Evolutionary conservation across 805 yeast species (phyloP).

Genomic region (Zygoascus flipseniorum): DNA sequence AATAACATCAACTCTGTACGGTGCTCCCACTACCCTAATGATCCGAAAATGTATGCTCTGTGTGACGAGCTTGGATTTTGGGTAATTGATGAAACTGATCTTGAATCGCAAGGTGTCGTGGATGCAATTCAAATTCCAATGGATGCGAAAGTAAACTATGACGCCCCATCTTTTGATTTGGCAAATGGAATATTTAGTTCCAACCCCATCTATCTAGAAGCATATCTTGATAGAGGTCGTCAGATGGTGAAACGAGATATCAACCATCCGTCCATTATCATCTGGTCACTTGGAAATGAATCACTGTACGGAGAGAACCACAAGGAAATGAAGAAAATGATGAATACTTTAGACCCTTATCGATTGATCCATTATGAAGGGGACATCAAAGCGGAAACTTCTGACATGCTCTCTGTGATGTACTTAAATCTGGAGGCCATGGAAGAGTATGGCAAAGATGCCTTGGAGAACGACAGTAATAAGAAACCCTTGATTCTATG

Average conservation of each 20-base stretch:
- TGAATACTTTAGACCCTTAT: slow-evolving; percentile 21
- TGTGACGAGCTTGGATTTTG: slow-evolving; percentile 28
- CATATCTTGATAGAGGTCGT: slow-evolving; percentile 30
- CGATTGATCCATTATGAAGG: slow-evolving; percentile 32
- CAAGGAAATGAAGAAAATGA: slow-evolving; percentile 22
- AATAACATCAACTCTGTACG: slow-evolving; percentile 30
- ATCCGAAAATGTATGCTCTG: slow-evolving; percentile 27
- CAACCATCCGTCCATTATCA: slow-evolving; percentile 29
- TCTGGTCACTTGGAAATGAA: slow-evolving; percentile 34
- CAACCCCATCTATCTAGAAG: slow-evolving; percentile 26
- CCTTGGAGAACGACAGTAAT: slow-evolving; percentile 6
- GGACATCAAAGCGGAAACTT: slow-evolving; percentile 24
- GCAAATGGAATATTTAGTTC: slow-evolving; percentile 23
- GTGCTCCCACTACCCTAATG: slow-evolving; percentile 30
- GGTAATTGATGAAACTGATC: slow-evolving; percentile 32
- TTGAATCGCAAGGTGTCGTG: slow-evolving; percentile 31
- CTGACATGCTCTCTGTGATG: slow-evolving; percentile 29
- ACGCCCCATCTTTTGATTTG: slow-evolving; percentile 4
- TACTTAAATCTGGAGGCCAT: slow-evolving; percentile 21
- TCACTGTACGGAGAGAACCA: slow-evolving; percentile 30
- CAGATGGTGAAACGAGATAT: slow-evolving; percentile 29
- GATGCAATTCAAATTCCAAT: slow-evolving; percentile 13
- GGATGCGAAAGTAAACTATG: slow-evolving; percentile 1
- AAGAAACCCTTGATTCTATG: slow-evolving; percentile 30
- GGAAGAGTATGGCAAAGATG: slow-evolving; percentile 4